Base-by-base conservation (phyloP, 768 basidiomycete genomes). In the Naganishia friedmannii region DNA sequence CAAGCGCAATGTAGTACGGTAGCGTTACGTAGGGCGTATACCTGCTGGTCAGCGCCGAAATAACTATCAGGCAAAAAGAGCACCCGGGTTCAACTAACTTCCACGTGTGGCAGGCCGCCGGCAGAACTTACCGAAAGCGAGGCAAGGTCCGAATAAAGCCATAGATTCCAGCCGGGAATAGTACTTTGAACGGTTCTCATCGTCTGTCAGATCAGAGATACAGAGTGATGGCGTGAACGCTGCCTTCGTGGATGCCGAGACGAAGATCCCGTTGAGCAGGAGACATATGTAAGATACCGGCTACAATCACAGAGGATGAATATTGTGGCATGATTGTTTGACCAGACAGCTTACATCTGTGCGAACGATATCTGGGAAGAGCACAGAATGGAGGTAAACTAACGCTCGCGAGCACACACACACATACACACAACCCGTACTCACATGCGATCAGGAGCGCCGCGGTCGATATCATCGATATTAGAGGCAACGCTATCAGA, bases 81-180 rank as follows among this genome's bases (percentile, higher is more conserved):
- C 37, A 21, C 12, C 5, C 48, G 31, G 19, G 26, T 12, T 10
- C 26, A 37, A 26, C 28, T 42, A 37, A 31, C 21, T 3, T 46
- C 15, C 8, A 17, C 45, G 21, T 8, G 45, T 15, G 6, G 3
- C 19, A 46, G 21, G 51, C 26, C 2, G 37, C 32, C 3, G 42
- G 23, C n/a, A 28, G 9, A 42, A 23, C 73, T 46, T 45, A 75
- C 73, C 72, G 65, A 73, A 75, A 12, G 74, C 77, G 2, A 65
- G 67, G 21, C 76, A 76, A 4, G 77, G 77, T 19, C 77, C 77
- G 4, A 78, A 70, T 9, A 78, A 67, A 12, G 73, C 70, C 34
- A 76, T 70, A 31, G 77, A 76, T 66, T 78, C 77, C 63, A 76
- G 72, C 1, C 74, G 71, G n/a, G 76, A 77, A 58, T 77, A 78